A percentile compares a stretch with the other conserved stretches of the same genome.
Conservation (phyloP, 1,139 yeast genomes). For the Geotrichum aggregatum region DNA sequence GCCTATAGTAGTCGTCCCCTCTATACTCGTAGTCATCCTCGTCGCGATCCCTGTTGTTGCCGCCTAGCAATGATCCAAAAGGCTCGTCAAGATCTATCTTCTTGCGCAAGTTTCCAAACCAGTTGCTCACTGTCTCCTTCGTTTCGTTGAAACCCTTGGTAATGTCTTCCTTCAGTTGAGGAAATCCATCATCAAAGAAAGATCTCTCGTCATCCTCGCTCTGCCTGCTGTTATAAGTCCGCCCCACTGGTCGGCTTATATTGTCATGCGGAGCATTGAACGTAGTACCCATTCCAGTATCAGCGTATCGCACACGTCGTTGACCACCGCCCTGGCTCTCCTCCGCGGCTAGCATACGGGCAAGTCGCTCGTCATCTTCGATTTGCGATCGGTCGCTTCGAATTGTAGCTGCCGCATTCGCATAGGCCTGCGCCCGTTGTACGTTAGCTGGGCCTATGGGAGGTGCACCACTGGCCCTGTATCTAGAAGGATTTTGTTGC, state of each 20-base stretch:
- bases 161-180: constrained; percentile 66
- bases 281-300: constrained; percentile 21
- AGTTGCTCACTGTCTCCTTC: constrained; percentile 66
- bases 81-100: constrained; percentile 44
- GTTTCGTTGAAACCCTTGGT: constrained; percentile 83
- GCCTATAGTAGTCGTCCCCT: constrained; percentile 24
- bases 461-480: constrained; percentile 17
- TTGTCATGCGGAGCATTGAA: constrained; percentile 17
- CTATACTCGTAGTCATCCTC: constrained; percentile 22
- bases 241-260: constrained; percentile 2
- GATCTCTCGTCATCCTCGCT: constrained; percentile 40
- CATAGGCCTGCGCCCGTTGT: constrained; percentile 16
- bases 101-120: constrained; percentile 74
- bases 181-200: constrained; percentile 58
- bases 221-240: constrained; percentile 24
- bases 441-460: constrained; percentile 18
- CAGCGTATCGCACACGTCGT: constrained; percentile 28
- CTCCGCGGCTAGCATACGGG: constrained; percentile 73
- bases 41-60: constrained; percentile 25
- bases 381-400: constrained; percentile 43
- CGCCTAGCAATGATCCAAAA: constrained; percentile 28
- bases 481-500: constrained; percentile 14
- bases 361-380: constrained; percentile 77
- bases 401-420: constrained; percentile 16
- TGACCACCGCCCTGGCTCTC: constrained; percentile 40